Percentiles rank a stretch among this genome's conserved stretches.
These are phyloP conservation scores for Penicillium sp. DNA, from an alignment of 2,329 filamentous ascomycete genomes.

Conservation along the genomic window DNA sequence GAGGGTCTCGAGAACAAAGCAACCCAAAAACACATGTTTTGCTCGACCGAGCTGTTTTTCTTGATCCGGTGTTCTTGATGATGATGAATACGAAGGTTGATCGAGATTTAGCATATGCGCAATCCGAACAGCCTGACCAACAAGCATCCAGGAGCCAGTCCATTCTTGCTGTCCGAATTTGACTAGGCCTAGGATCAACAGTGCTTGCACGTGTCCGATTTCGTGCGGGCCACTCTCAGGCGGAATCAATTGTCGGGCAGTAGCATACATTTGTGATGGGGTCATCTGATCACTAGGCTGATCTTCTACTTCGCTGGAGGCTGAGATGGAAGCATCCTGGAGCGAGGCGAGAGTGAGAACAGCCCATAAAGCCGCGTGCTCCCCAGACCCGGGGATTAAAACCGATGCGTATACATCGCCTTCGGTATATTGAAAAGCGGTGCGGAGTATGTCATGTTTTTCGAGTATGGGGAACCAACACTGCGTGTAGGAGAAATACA, in stretches of 20 bases:
- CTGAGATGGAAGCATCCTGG: constrained; percentile 47
- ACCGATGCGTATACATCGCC: constrained; percentile 26
- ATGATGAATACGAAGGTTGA: constrained; percentile 48
- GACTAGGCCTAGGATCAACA: constrained; percentile 61
- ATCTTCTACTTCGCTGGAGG: constrained; percentile 20
- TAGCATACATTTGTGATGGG: constrained; percentile 48
- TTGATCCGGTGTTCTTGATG: constrained; percentile 41
- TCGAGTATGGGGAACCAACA: constrained; percentile 74
- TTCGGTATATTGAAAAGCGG: constrained; percentile 40
- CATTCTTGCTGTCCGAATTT: constrained; percentile 61
- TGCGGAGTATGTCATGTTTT: constrained; percentile 62
- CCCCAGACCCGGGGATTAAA: constrained; percentile 40
- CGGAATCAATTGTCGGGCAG: constrained; percentile 43
- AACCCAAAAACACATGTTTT: constrained; percentile 52
- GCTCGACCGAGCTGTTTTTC: constrained; percentile 38
- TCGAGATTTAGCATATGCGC: constrained; percentile 29
- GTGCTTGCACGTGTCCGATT: constrained; percentile 55
- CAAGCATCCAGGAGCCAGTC: constrained; percentile 61
- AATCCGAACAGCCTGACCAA: constrained; percentile 63
- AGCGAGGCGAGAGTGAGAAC: constrained; percentile 59
- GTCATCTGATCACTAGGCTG: constrained; percentile 16
- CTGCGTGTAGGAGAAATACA: constrained; percentile 74
- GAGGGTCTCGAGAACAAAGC: constrained; percentile 55
- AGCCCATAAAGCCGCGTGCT: constrained; percentile 61
- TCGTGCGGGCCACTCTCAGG: constrained; percentile 50